These are phyloP conservation scores for Biscutella laevigata DNA, from an alignment of 441 rosid species.

Conservation along the genomic window DNA sequence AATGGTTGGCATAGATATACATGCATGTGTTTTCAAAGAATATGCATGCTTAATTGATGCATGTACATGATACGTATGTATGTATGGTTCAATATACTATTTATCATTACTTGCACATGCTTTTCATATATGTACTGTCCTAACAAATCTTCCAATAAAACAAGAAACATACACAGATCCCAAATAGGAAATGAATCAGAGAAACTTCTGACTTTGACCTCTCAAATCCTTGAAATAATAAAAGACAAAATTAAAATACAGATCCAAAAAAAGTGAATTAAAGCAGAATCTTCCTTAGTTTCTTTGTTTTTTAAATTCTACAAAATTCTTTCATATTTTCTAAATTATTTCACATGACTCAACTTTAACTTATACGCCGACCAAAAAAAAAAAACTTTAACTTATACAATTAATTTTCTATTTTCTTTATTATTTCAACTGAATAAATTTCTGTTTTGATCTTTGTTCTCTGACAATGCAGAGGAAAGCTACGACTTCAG, in stretches of 20 bases:
- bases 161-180: conserved; percentile 31
- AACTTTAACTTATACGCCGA: too few relatives aligned
- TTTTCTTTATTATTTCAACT: not conserved
- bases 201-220: conserved; percentile 26
- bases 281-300: conserved; percentile 17
- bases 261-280: conserved; percentile 1
- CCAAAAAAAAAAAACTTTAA: too few relatives aligned
- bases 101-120: conserved; percentile 21
- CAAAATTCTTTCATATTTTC: too few relatives aligned
- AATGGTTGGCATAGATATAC: too few relatives aligned
- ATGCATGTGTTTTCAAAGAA: conserved; percentile 5
- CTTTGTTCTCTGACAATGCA: conserved; percentile 37
- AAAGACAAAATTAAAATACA: conserved; percentile 12
- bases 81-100: too few relatives aligned
- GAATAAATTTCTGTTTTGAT: conserved; percentile 17
- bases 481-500: conserved; percentile 83
- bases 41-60: conserved; percentile 9
- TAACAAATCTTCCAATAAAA: conserved; percentile 27
- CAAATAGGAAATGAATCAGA: conserved; percentile 27
- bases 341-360: not conserved
- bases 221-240: not conserved
- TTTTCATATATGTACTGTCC: conserved; percentile 20
- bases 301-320: not conserved
- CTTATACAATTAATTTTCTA: not conserved
- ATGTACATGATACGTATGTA: conserved; percentile 17